These are phyloP conservation scores for Podaxis mareebaensis DNA, from an alignment of 768 basidiomycete species.

Conservation along the genomic window DNA sequence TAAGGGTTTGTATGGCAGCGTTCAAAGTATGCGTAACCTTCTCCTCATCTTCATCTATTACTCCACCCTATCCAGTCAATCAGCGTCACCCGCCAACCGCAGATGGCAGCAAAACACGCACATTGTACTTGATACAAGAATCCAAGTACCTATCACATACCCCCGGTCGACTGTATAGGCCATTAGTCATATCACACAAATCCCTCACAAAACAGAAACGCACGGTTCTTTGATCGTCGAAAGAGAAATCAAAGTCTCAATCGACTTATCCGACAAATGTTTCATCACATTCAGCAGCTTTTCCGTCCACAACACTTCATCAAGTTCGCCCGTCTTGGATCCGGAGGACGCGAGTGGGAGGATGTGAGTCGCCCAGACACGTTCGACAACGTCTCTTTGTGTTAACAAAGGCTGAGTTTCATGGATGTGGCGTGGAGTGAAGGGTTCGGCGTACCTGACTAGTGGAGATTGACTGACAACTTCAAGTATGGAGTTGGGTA, in stretches of 20 bases:
- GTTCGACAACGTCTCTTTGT: constrained; percentile 59
- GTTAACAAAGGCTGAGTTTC: constrained; percentile 5
- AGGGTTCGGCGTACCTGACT: constrained; percentile 47
- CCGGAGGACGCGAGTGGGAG: constrained; percentile 58
- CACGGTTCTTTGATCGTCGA: constrained; percentile 66
- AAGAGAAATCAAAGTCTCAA: constrained; percentile 57
- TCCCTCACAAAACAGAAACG: constrained; percentile 26
- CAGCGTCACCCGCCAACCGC: constrained; percentile 2
- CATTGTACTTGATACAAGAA: constrained; percentile 81
- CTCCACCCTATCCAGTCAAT: constrained; percentile 66
- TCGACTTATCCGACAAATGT: constrained; percentile 60
- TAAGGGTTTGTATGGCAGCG: constrained; percentile 52
- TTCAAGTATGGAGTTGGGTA: constrained; percentile 73
- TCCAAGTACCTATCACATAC: constrained; percentile 70
- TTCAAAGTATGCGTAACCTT: constrained; percentile 54
- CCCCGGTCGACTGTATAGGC: constrained; percentile 57
- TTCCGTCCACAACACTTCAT: constrained; percentile 87
- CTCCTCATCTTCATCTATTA: constrained; percentile 85
- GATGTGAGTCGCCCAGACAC: constrained; percentile 71
- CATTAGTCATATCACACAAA: constrained; percentile 8
- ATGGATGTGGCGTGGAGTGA: not conserved
- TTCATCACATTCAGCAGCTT: constrained; percentile 72
- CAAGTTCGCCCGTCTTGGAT: constrained; percentile 54
- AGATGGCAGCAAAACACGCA: constrained; percentile 37
- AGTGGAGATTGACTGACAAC: constrained; percentile 53